Evolutionary conservation across 208 protist species (phyloP).

Genomic region (Trypanosoma lewisi): DNA sequence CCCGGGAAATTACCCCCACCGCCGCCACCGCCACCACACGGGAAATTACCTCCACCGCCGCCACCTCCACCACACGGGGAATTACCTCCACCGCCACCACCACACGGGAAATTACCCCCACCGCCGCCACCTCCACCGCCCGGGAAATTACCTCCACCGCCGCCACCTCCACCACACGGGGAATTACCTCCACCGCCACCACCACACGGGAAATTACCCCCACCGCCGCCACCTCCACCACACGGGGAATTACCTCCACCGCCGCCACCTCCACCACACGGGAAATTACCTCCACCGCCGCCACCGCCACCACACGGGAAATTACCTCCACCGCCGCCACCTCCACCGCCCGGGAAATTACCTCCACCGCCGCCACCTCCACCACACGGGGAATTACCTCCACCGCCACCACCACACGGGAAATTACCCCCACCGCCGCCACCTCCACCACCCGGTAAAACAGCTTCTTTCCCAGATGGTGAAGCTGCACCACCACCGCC

Average conservation of each 20-base stretch:
- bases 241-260: too few species aligned
- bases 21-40: slow-evolving; percentile 30
- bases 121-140: slow-evolving; percentile 22
- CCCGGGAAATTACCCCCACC: slow-evolving; percentile 25
- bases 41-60: slow-evolving; percentile 17
- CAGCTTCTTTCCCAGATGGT: neutral
- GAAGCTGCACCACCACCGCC: neutral
- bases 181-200: slow-evolving; percentile 28
- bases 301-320: too few species aligned
- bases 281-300: too few species aligned
- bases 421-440: slow-evolving; percentile 28
- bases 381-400: slow-evolving; percentile 9
- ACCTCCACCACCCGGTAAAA: slow-evolving; percentile 5
- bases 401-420: slow-evolving; percentile 18
- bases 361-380: slow-evolving; percentile 35
- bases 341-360: slow-evolving; percentile 21
- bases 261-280: too few species aligned
- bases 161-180: neutral
- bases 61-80: slow-evolving; percentile 7
- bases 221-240: too few species aligned
- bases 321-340: slow-evolving; percentile 28
- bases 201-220: slow-evolving; percentile 18
- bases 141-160: neutral
- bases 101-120: slow-evolving; percentile 13
- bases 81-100: slow-evolving; percentile 13